Evolutionary conservation across 345 rosid genomes (phyloP).

Genomic region (Lepidium sativum): DNA sequence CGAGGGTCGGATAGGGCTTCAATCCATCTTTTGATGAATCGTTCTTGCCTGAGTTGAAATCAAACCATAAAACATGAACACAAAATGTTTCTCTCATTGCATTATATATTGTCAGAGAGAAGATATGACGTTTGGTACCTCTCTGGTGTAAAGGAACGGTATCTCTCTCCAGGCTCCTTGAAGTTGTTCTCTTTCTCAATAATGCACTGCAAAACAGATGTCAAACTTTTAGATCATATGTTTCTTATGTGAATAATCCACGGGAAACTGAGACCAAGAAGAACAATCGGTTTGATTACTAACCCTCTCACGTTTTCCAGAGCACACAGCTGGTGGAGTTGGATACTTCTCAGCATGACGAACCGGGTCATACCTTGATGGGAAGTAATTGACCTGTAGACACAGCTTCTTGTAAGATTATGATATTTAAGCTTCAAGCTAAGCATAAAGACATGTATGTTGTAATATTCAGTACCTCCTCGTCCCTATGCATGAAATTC

Average conservation of each 20-base stretch:
- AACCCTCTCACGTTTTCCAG: conserved; percentile 85
- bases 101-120: neutral
- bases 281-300: neutral
- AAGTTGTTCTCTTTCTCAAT: conserved; percentile 84
- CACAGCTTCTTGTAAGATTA: conserved; percentile 14
- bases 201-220: conserved; percentile 41
- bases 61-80: neutral
- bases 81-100: neutral
- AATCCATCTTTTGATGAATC: conserved; percentile 62
- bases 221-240: neutral
- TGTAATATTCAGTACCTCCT: conserved; percentile 48
- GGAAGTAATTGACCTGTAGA: conserved; percentile 84
- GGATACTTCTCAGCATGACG: conserved; percentile 86
- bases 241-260: neutral
- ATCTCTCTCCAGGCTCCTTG: conserved; percentile 89
- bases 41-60: conserved; percentile 58
- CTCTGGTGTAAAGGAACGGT: conserved; percentile 67
- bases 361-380: conserved; percentile 76
- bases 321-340: conserved; percentile 45
- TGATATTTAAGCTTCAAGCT: neutral
- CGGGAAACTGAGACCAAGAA: neutral
- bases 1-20: conserved; percentile 69
- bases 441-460: neutral
- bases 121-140: conserved; percentile 32
- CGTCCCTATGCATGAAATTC: conserved; percentile 91